Evolutionary conservation across 768 basidiomycete species (phyloP), one percentile per base, ranked within the genome.

Genomic region (Naganishia kalamii): DNA sequence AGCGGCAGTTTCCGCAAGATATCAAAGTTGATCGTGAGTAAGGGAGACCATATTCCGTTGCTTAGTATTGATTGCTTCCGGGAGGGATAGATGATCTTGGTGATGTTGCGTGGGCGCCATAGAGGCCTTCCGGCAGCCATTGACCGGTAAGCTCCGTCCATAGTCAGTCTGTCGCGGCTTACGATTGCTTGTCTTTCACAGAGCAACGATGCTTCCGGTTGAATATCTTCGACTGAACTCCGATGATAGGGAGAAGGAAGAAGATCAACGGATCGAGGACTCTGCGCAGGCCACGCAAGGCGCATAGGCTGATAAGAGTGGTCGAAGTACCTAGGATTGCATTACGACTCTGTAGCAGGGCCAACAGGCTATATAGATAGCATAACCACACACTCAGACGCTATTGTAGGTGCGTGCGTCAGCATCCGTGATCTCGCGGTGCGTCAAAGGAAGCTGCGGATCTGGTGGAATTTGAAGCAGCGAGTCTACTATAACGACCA

Each of bases 31-130:
- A 64, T 74, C 19, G 75, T 76, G 59, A 68, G 73, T 72, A 61
- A 51, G 41, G 32, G 21, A 44, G 5, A 11, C 11, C 43, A 15
- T 6, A 40, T 40, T 8, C 17, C 10, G 37, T 40, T 17, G 37
- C 37, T 8, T 17, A 40, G 17, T 40, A 40, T 8, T 40, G 37
- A 40, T 40, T 44, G 43, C 21, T 5, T 44, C 21, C 21, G 43
- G 23, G 32, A 8, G n/a, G 11, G 1, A 6, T 29, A 69, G 70
- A 43, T 72, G 15, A 70, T 70, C n/a, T 30, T 67, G 13, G 57
- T 74, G 12, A 73, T 75, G 71, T 63, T 75, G 0, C 59, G 74
- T 62, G 74, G 74, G 19, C 44, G 74, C 40, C 74, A 75, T 66
- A 51, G 74, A 30, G 74, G 74, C 23, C 48, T 75, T 19, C 74